Conservation (phyloP, 305 asterid species). For the Fraxinus greggii region DNA sequence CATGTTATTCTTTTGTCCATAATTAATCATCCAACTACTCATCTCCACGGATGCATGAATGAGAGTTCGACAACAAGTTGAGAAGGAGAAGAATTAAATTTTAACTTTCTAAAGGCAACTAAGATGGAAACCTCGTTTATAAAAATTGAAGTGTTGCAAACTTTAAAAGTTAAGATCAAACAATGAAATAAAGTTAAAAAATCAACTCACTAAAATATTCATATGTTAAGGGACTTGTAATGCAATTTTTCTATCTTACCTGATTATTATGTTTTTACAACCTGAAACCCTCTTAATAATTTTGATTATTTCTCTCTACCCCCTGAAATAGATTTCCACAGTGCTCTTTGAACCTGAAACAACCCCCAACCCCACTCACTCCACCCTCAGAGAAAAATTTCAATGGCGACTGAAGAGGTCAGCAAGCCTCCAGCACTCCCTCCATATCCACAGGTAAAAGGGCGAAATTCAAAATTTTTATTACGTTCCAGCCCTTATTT, state of each 20-base stretch:
- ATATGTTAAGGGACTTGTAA: neutral
- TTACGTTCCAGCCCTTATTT: conserved; percentile 1
- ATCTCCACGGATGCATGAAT: neutral
- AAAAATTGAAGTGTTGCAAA: neutral
- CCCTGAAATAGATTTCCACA: neutral
- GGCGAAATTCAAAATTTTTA: neutral
- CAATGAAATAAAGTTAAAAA: neutral
- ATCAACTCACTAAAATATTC: neutral
- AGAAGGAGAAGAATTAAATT: neutral
- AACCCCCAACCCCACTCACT: neutral
- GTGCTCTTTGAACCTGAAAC: neutral
- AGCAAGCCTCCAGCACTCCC: conserved; percentile 14
- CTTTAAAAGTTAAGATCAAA: neutral
- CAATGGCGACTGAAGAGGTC: conserved; percentile 16
- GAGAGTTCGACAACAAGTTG: neutral
- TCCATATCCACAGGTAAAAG: conserved; percentile 11
- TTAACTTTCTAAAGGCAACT: neutral
- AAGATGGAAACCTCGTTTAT: neutral
- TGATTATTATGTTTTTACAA: neutral
- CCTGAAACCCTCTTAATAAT: conserved; percentile 17
- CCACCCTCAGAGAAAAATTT: neutral
- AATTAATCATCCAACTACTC: neutral
- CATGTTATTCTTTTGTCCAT: neutral
- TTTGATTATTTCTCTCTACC: conserved; percentile 13
- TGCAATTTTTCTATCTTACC: neutral